Base-by-base conservation (phyloP, 345 rosid species). In the Arabidopsis arenosa region DNA sequence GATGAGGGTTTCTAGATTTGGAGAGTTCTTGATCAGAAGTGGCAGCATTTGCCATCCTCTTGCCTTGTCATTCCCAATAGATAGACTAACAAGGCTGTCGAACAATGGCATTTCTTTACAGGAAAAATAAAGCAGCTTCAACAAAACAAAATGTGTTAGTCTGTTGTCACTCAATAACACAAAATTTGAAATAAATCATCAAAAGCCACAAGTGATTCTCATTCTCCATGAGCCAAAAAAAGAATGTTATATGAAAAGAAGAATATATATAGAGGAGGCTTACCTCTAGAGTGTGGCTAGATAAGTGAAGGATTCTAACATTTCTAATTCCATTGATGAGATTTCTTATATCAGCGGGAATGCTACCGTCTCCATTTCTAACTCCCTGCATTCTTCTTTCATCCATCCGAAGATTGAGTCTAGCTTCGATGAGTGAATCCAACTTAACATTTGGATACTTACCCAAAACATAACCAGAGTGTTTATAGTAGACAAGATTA, bases 351-450 rank as follows among this genome's bases (percentile, higher is more conserved):
- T 28, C 4, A 28, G 2, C 39, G 33, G 11, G 45, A 3, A 28
- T 28, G 32, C 4, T 3, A 28, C 32, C 32, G 32, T 3, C 4
- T 28, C 14, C 5, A 41, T 41, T 10, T 18, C 6, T 8, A 44
- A 28, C 32, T 28, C 32, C 32, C 32, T 3, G 4, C 32, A 28
- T 28, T 28, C 32, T 28, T 28, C 4, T 28, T 28, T 28, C 32
- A 28, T 28, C 32, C 4, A 28, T 28, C 32, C 32, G 32, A 28
- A 28, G 12, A 30, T 32, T 13, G 56, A 65, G 37, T 28, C 28
- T 28, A 44, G 68, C 68, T 45, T 47, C 41, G 30, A 64, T 13
- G 17, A 64, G 68, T 13, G 68, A 30, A 64, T 45, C 53, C 37
- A 64, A 9, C 4, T 28, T 64, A 45, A 64, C 54, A 7, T 7